Base-by-base conservation (phyloP, 176 grass and related monocot species). In the Poa annua region DNA sequence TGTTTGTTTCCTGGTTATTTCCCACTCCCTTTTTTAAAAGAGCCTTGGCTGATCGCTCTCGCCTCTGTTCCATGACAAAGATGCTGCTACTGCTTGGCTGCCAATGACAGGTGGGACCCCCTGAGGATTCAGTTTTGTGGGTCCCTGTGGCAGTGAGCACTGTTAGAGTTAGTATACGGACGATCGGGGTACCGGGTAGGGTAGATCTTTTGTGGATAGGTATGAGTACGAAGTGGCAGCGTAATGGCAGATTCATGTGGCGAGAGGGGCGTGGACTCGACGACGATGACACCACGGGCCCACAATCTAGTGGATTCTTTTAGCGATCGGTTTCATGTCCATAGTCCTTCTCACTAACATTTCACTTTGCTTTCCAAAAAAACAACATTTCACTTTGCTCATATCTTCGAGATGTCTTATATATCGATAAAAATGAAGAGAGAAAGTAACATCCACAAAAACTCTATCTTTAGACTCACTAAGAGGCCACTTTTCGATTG, bases 41-140 rank as follows among this genome's bases (percentile, higher is more conserved):
- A 62, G 54, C 74, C 55, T 55, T 54, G 12, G 80, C 42, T 70
- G 52, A 69, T 86, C 48, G 47, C 45, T 54, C 85, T 26, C 14
- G 16, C 6, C 17, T 38, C 13, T 5, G 22, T 47, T 79, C 20
- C 53, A 26, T 6, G 26, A 20, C 48, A 68, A 68, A 59, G 13
- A 34, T 22, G 44, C 25, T 7, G 34, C 0, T 6, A 2, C 1
- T 4, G 5, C 51, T 33, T 20, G 3, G 8, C 0, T 20, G 36
- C 11, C 79, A 0, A 38, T 86, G 47, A 38, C 70, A 36, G 8
- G 71, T 82, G 3, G 79, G 79, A n/a, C 50, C 34, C 10, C 1
- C 0, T 0, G 0, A 0, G 8, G 38, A 20, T 24, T 12, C 25
- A 16, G 11, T 0, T 5, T 9, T 3, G 0, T 7, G 66, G 85